A percentile compares a stretch with the other conserved stretches of the same genome.
These are phyloP conservation scores for Acanthamoeba castellanii DNA, from an alignment of 208 protist species.

Conservation along the genomic window DNA sequence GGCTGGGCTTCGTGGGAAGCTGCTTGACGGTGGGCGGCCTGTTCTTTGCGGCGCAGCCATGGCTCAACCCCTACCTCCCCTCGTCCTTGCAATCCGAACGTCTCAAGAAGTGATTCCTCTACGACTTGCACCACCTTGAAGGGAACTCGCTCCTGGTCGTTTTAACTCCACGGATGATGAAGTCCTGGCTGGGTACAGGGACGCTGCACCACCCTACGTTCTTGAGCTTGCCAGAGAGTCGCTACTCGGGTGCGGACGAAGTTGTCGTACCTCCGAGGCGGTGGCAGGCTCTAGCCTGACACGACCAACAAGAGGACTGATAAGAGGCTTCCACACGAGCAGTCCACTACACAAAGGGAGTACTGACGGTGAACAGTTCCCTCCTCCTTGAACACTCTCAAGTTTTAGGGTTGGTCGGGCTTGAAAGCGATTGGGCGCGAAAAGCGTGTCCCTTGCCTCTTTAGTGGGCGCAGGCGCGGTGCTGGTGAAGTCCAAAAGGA, in stretches of 20 bases:
- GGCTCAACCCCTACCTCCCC: constrained; percentile 39
- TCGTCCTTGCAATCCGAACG: background rate
- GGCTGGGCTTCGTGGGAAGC: constrained; percentile 35
- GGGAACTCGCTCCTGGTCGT: background rate
- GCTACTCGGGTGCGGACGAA: no score
- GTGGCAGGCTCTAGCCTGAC: no score
- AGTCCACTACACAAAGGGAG: no score
- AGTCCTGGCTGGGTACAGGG: no score
- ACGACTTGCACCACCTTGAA: background rate
- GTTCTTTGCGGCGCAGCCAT: constrained; percentile 12
- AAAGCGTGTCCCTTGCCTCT: background rate
- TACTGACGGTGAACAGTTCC: no score
- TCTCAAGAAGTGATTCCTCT: background rate
- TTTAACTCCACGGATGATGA: background rate
- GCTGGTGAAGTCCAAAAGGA: background rate
- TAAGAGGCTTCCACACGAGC: no score
- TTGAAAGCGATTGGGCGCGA: background rate
- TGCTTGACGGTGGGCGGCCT: constrained; percentile 17
- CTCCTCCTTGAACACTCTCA: no score
- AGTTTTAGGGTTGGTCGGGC: no score
- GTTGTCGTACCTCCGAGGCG: no score
- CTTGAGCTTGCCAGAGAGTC: no score
- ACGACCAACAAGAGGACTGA: no score
- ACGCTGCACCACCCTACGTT: no score
- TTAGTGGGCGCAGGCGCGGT: background rate